Conservation (phyloP, 805 yeast species). For the Suhomyces emberorum region DNA sequence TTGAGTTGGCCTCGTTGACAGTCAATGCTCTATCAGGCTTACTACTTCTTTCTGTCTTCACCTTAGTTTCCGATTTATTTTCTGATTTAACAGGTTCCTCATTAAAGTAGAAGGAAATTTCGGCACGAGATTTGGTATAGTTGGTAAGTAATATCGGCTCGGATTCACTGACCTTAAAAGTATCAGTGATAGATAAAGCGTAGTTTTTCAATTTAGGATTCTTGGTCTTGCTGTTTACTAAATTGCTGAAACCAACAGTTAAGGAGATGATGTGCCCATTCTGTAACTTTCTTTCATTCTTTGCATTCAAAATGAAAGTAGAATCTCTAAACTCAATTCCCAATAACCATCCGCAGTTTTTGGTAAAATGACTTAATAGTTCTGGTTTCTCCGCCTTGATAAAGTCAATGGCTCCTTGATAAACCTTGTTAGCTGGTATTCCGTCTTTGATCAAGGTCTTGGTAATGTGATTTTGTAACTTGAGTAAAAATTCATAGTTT, state of each 20-base stretch:
- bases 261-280: conserved; percentile 75
- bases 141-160: conserved; percentile 69
- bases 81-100: conserved; percentile 49
- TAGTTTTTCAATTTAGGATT: conserved; percentile 56
- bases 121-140: conserved; percentile 67
- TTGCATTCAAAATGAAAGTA: conserved; percentile 65
- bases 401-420: conserved; percentile 56
- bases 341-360: conserved; percentile 81
- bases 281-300: conserved; percentile 62
- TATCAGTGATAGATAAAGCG: conserved; percentile 75
- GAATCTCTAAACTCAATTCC: conserved; percentile 90
- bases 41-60: conserved; percentile 23
- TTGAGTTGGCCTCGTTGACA: conserved; percentile 45
- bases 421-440: conserved; percentile 60
- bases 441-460: conserved; percentile 61
- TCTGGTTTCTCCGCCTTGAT: conserved; percentile 60
- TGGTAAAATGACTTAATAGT: conserved; percentile 60
- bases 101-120: conserved; percentile 80
- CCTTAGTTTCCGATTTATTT: conserved; percentile 31
- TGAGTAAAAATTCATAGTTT: conserved; percentile 73
- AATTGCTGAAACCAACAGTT: conserved; percentile 70
- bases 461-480: conserved; percentile 65
- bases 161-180: conserved; percentile 63
- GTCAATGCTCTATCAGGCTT: conserved; percentile 29
- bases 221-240: conserved; percentile 45